Evolutionary conservation across 108 stramenopile species (phyloP).

Genomic region (Licmophora abbreviata): DNA sequence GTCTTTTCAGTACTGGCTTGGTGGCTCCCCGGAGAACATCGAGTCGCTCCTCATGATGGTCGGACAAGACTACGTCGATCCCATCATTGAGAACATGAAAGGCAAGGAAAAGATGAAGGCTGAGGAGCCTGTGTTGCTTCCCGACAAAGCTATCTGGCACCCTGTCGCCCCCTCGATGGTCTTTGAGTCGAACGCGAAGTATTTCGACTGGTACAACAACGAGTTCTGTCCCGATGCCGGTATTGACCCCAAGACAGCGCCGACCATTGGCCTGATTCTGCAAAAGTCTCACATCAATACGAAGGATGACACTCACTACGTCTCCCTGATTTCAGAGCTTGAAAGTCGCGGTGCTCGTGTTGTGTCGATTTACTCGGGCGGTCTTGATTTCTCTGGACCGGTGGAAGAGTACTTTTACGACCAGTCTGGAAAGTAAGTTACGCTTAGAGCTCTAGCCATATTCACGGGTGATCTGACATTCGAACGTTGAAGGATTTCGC

Average conservation of each 20-base stretch:
- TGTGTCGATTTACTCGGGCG: slow-evolving; percentile 89
- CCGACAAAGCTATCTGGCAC: slow-evolving; percentile 98
- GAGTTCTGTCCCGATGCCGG: slow-evolving; percentile 93
- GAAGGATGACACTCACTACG: slow-evolving; percentile 95
- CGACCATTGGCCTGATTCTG: slow-evolving; percentile 87
- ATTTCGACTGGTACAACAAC: slow-evolving; percentile 92
- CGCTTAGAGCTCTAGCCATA: too few species aligned
- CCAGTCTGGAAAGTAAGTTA: slow-evolving; percentile 43
- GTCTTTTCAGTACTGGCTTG: slow-evolving; percentile 98
- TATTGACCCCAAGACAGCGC: slow-evolving; percentile 81
- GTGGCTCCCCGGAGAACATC: slow-evolving; percentile 89
- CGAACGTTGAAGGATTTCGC: too few species aligned
- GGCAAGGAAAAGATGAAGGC: slow-evolving; percentile 74
- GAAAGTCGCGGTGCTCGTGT: slow-evolving; percentile 91
- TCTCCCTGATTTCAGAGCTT: slow-evolving; percentile 90
- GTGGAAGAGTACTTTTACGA: slow-evolving; percentile 92
- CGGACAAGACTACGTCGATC: slow-evolving; percentile 86
- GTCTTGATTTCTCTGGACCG: slow-evolving; percentile 95
- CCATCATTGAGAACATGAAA: slow-evolving; percentile 66
- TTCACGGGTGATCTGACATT: too few species aligned
- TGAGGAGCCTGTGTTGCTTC: slow-evolving; percentile 89
- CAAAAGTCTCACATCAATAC: slow-evolving; percentile 99
- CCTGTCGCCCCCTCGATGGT: slow-evolving; percentile 89
- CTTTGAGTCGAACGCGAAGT: slow-evolving; percentile 77
- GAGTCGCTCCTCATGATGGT: slow-evolving; percentile 89